Evolutionary conservation across 768 basidiomycete species (phyloP), one percentile per base, ranked within the genome.

Genomic region (Mycena epipterygia): DNA sequence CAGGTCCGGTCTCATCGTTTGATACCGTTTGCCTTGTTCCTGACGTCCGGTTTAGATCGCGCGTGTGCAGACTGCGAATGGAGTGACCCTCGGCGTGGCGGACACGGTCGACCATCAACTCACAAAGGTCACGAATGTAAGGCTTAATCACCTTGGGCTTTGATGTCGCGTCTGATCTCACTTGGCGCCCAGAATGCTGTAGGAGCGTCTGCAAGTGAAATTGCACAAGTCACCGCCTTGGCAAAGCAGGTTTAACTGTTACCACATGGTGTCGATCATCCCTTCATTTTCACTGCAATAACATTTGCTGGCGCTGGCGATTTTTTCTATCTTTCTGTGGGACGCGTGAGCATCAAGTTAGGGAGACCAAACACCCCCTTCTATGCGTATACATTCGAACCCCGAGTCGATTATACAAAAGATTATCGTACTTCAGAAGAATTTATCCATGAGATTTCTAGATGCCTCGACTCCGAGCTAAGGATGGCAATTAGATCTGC

Each of bases 381-480:
- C 55, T 52, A 51, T 13, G 56, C 2, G 49, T 14, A 2, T 39
- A 12, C 41, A 60, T 51, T 58, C 30, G 9, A 27, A n/a, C 13
- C 23, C 25, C 6, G 39, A 49, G 60, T 16, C 19, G 4, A 27
- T n/a, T 67, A 63, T 61, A 66, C 41, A 44, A 57, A 27, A 44
- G 49, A 57, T 62, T 58, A 51, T 35, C 12, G 30, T 67, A 58
- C 27, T n/a, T 67, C 74, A 89, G 72, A 89, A 92, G 8, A 94
- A 70, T 69, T 81, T 82, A 79, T 98, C 93, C 86, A 98, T 88
- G 11, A 91, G 49, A 79, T 95, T 95, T 82, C 95, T 88, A 68
- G 95, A 94, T 30, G 92, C 89, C 79, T 99, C 97, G 9, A 99
- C 97, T 39, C 97, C 97, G 62, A 98, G 89, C 95, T 96, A 56